These are phyloP conservation scores for Yarrowia sp. DNA, from an alignment of 805 yeast genomes.

Conservation along the genomic window DNA sequence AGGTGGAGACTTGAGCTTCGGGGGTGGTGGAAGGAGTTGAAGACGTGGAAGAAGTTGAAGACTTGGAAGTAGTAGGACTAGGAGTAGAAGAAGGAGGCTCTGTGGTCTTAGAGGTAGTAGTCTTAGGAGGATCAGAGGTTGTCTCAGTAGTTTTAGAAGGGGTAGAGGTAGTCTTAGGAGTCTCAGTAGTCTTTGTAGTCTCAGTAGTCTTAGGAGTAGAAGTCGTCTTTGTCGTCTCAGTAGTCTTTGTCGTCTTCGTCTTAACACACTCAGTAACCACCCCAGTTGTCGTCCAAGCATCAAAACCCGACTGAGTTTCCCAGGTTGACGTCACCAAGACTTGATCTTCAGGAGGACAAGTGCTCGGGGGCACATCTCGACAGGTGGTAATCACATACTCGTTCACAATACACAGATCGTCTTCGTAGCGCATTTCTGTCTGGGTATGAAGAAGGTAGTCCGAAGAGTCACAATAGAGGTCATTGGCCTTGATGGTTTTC, in stretches of 20 bases:
- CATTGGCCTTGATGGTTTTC: background rate
- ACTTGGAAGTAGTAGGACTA: too few species aligned
- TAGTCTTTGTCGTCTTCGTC: background rate
- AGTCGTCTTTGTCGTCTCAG: background rate
- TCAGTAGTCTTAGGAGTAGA: background rate
- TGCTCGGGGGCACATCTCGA: too few species aligned
- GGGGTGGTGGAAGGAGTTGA: background rate
- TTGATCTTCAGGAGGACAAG: background rate
- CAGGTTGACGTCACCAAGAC: background rate
- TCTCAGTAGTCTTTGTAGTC: background rate
- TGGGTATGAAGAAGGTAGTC: background rate
- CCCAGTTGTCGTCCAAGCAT: background rate
- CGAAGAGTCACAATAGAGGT: background rate
- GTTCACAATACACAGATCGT: background rate
- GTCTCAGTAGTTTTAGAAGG: too few species aligned
- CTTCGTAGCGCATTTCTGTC: background rate
- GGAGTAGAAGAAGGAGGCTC: background rate
- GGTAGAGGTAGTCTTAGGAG: too few species aligned
- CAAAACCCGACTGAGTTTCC: conserved; percentile 1
- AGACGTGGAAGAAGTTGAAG: background rate
- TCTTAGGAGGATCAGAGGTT: too few species aligned
- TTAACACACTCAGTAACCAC: background rate
- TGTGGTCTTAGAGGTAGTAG: too few species aligned
- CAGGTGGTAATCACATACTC: background rate
- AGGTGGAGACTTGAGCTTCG: background rate